Evolutionary conservation across 2,329 filamentous ascomycete genomes (phyloP).

Genomic region (Talaromyces sp.): DNA sequence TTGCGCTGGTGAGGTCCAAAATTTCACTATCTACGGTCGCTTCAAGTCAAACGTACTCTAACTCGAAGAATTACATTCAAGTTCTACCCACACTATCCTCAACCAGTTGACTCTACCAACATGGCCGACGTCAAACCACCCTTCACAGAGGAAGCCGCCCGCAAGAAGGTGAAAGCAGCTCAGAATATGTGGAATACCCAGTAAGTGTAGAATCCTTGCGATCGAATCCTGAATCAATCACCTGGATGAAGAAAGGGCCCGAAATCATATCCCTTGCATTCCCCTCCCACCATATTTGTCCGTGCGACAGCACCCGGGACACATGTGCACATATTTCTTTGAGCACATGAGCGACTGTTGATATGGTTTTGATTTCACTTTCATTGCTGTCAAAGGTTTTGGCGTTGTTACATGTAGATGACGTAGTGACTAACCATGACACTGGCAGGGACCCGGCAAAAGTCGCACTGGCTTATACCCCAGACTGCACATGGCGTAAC

Average conservation of each 20-base stretch:
- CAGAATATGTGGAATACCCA: conserved; percentile 81
- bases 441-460: conserved; percentile 61
- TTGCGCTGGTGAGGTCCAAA: too few relatives aligned
- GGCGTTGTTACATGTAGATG: conserved; percentile 6
- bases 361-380: background rate
- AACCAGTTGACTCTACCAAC: background rate
- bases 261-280: conserved; percentile 21
- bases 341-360: background rate
- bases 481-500: conserved; percentile 80
- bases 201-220: conserved; percentile 46
- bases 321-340: conserved; percentile 10
- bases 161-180: conserved; percentile 77
- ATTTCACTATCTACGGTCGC: background rate
- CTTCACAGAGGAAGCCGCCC: conserved; percentile 73
- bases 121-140: conserved; percentile 61
- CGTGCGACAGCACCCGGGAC: conserved; percentile 11
- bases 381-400: background rate
- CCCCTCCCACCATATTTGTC: conserved; percentile 16
- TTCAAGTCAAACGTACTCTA: too few relatives aligned
- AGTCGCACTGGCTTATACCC: conserved; percentile 73
- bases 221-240: conserved; percentile 9
- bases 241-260: conserved; percentile 19
- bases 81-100: too few relatives aligned
- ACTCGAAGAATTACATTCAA: too few relatives aligned
- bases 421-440: conserved; percentile 9